Percentiles rank a stretch among this genome's conserved stretches.
These are phyloP conservation scores for Gossypium sturtianum DNA, from an alignment of 345 rosid species.

Conservation along the genomic window DNA sequence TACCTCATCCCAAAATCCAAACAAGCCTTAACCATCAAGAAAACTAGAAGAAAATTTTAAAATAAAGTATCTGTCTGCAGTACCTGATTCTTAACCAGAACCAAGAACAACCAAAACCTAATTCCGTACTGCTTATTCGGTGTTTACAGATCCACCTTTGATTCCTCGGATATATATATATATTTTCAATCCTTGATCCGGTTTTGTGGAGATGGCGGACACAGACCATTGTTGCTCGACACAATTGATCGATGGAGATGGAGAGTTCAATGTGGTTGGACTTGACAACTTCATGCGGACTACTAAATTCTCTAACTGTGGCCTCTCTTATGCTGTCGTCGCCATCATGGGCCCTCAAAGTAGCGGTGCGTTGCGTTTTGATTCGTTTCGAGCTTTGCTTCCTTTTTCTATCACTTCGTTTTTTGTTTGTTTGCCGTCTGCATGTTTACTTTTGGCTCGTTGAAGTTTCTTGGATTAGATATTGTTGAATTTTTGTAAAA, in stretches of 20 bases:
- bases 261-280: slow-evolving; percentile 52
- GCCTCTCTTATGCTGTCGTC: slow-evolving; percentile 78
- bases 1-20: background rate
- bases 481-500: background rate
- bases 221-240: slow-evolving; percentile 35
- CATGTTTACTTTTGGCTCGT: background rate
- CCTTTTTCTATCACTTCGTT: background rate
- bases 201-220: slow-evolving; percentile 1
- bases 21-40: background rate
- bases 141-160: background rate
- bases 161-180: background rate
- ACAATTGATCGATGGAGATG: slow-evolving; percentile 57
- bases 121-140: background rate
- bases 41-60: background rate
- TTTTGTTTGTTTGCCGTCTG: background rate
- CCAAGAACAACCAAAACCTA: background rate
- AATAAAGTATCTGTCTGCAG: background rate
- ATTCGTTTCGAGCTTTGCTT: background rate
- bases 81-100: background rate
- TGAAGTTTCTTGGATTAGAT: background rate
- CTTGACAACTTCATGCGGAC: slow-evolving; percentile 48
- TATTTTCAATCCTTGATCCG: background rate
- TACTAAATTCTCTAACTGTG: slow-evolving; percentile 47
- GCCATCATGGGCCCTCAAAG: slow-evolving; percentile 92
- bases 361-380: slow-evolving; percentile 39